Percentiles rank a stretch among this genome's conserved stretches.
These are phyloP conservation scores for Fragosphaeria purpurea DNA, from an alignment of 2,329 filamentous ascomycete genomes.

Conservation along the genomic window DNA sequence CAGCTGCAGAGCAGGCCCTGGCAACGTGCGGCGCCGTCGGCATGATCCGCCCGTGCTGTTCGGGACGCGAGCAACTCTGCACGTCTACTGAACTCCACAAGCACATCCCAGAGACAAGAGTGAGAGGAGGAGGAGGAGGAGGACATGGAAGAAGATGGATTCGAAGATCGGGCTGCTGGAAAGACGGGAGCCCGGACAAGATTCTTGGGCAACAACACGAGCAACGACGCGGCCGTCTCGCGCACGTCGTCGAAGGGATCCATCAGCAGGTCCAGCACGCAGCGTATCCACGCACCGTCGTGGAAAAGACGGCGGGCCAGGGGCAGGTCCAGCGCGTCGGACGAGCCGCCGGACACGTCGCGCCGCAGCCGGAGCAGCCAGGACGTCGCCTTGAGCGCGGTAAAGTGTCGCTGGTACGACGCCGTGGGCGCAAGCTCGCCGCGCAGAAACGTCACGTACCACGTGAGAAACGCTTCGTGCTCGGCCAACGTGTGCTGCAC, in stretches of 20 bases:
- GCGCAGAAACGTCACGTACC: slow-evolving; percentile 64
- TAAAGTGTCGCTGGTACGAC: slow-evolving; percentile 84
- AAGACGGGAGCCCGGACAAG: slow-evolving; percentile 17
- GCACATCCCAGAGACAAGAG: slow-evolving; percentile 16
- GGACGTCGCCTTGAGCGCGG: slow-evolving; percentile 60
- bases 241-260: slow-evolving; percentile 93
- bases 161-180: no score
- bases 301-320: slow-evolving; percentile 20
- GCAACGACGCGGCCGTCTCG: slow-evolving; percentile 40
- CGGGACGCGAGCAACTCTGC: slow-evolving; percentile 50
- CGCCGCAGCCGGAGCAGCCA: slow-evolving; percentile 60
- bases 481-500: slow-evolving; percentile 26
- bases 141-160: neutral
- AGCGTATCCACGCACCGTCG: slow-evolving; percentile 44
- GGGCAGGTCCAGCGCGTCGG: slow-evolving; percentile 17
- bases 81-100: slow-evolving; percentile 38
- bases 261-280: slow-evolving; percentile 68
- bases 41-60: slow-evolving; percentile 82
- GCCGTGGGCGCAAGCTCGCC: slow-evolving; percentile 68
- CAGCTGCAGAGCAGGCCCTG: slow-evolving; percentile 60
- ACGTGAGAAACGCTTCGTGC: slow-evolving; percentile 57
- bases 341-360: slow-evolving; percentile 31
- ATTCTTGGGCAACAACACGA: slow-evolving; percentile 37
- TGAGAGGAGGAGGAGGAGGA: neutral
- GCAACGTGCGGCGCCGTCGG: slow-evolving; percentile 76